phyloP scores from a whole-genome alignment of 2,329 filamentous ascomycete genomes.

The Microdochium paspali region DNA sequence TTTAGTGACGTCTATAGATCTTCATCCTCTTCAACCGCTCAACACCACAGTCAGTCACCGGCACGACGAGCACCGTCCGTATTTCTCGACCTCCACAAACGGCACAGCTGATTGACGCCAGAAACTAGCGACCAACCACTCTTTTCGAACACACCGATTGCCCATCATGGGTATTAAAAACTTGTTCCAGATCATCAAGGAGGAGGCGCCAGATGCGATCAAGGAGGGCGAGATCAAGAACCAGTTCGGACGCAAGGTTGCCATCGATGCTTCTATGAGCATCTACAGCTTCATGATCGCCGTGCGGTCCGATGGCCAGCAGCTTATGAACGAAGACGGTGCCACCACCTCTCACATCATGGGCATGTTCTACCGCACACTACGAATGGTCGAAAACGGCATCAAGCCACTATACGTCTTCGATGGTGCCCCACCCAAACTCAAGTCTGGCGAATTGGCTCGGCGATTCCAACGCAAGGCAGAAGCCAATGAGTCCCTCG shows the following conservation, averaged over 20 bases:
- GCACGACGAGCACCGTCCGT: background rate
- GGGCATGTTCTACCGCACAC: conserved; percentile 98
- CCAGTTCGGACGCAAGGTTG: conserved; percentile 96
- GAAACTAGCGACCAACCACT: background rate
- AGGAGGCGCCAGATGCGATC: conserved; percentile 89
- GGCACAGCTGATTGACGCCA: too few relatives aligned
- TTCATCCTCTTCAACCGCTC: background rate
- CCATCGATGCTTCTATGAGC: conserved; percentile 92
- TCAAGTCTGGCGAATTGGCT: conserved; percentile 94
- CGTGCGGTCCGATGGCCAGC: conserved; percentile 91
- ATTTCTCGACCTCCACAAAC: too few relatives aligned
- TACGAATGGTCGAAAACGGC: conserved; percentile 96
- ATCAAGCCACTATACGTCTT: conserved; percentile 99
- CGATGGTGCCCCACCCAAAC: conserved; percentile 90
- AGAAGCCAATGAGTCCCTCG: conserved; percentile 79
- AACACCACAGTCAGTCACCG: background rate
- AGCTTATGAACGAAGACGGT: conserved; percentile 88
- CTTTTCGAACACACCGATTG: background rate
- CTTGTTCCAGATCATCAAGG: conserved; percentile 73
- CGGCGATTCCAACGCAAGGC: conserved; percentile 94
- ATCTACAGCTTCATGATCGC: conserved; percentile 98
- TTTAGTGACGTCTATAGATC: background rate
- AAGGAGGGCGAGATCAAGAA: conserved; percentile 98
- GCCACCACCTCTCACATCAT: conserved; percentile 97
- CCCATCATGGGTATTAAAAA: conserved; percentile 57